Evolutionary conservation across 129 eudicot genomes (phyloP).

Genomic region (Flaveria linearis): DNA sequence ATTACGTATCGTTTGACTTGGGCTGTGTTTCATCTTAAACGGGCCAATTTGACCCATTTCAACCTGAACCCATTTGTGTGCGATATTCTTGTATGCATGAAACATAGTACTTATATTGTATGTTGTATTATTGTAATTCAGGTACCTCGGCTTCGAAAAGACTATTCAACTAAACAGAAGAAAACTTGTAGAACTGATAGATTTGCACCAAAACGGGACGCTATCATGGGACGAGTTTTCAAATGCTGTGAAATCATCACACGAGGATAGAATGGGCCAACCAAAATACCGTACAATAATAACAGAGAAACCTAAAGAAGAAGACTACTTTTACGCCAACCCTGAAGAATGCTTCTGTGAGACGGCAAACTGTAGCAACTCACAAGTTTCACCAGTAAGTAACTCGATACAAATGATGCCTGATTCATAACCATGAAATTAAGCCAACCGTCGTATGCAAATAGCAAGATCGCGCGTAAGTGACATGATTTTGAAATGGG

Average conservation of each 20-base stretch:
- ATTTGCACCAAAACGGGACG: conserved; percentile 69
- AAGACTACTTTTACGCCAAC: conserved; percentile 93
- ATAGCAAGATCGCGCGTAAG: conserved; percentile 2
- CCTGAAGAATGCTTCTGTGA: conserved; percentile 91
- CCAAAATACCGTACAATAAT: conserved; percentile 53
- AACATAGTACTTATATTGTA: background rate
- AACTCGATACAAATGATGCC: conserved; percentile 26
- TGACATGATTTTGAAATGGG: conserved; percentile 33
- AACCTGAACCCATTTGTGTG: background rate
- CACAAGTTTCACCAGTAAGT: conserved; percentile 35
- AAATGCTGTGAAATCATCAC: conserved; percentile 51
- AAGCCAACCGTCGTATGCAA: conserved; percentile 9
- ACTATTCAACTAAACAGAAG: conserved; percentile 69
- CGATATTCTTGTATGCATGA: background rate
- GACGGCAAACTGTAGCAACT: conserved; percentile 43
- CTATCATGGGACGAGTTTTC: conserved; percentile 78
- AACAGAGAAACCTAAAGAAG: conserved; percentile 88
- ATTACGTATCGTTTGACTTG: background rate
- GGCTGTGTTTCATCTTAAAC: background rate
- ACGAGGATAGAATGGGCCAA: conserved; percentile 64
- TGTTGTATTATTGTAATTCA: conserved; percentile 26
- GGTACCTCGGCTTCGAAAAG: conserved; percentile 79
- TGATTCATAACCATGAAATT: background rate
- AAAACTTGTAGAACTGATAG: conserved; percentile 66
- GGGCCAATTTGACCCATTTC: background rate